Evolutionary conservation across 2,329 filamentous ascomycete genomes (phyloP), one percentile per base, ranked within the genome.

Genomic region (Fusarium sp.): DNA sequence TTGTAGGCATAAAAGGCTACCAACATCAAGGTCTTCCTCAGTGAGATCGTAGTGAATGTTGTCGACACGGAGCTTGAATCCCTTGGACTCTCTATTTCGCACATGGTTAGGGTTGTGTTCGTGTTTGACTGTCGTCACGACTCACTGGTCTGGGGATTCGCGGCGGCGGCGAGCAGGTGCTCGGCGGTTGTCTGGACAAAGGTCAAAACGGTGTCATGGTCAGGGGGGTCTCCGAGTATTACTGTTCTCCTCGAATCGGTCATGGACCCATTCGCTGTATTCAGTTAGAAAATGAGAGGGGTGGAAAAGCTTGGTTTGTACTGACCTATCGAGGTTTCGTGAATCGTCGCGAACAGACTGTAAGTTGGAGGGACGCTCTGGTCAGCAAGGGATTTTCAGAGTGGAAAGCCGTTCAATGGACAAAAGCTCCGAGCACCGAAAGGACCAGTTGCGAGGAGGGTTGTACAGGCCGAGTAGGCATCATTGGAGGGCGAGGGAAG

Each of bases 1-100:
- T 56, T 15, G 40, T 18, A 41, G 25, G 13, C n/a, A 18, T 13
- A 14, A 36, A 36, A 18, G 17, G 35, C 31, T 11, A 47, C 80
- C 57, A 81, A 96, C 93, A 74, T 91, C 87, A 53, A 97, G 85
- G 75, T 97, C 94, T 36, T 90, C 89, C 78, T 95, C 89, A 14
- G 91, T 94, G 66, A 97, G 85, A 63, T 97, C 94, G 78, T 97
- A 97, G 78, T 97, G 94, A 58, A 97, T 82, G 76, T 97, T 97
- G 64, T 96, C 93, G 63, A 97, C 90, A 69, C 90, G 90, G 69
- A 97, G 80, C 79, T 93, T 95, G 43, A 89, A 84, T 71, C 90
- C 89, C 57, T 81, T 80, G 29, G 81, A 75, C 35, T 86, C 83
- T 74, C 87, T 87, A 43, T 25, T 17, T 21, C 14, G 54, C 35